A percentile compares a stretch with the other conserved stretches of the same genome.
phyloP scores from a whole-genome alignment of 1,284 basidiomycete genomes.

The Tilletiopsis washingtonensis region DNA sequence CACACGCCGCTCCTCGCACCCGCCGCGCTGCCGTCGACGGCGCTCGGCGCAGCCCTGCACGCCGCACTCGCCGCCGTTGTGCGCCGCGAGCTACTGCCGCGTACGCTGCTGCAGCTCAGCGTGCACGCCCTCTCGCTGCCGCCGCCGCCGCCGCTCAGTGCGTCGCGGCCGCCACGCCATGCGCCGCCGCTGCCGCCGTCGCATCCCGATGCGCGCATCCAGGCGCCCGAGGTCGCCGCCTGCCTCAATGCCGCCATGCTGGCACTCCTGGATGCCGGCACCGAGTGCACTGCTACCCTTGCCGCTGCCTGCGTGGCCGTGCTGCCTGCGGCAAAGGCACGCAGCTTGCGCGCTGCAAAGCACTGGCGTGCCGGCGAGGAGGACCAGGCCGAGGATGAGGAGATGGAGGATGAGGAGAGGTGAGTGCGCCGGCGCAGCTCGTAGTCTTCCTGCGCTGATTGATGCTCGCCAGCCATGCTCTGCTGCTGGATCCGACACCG shows the following conservation, averaged over 20 bases:
- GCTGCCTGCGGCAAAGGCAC: constrained; percentile 48
- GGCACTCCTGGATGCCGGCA: constrained; percentile 50
- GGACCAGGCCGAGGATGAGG: constrained; percentile 10
- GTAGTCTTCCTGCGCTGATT: background rate
- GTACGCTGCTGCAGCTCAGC: background rate
- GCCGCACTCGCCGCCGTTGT: background rate
- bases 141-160: constrained; percentile 13
- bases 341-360: constrained; percentile 17
- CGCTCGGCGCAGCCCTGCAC: background rate
- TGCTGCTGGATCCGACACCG: constrained; percentile 33
- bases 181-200: constrained; percentile 18
- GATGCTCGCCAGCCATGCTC: constrained; percentile 11
- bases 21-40: background rate
- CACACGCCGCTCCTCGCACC: background rate
- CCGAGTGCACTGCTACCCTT: constrained; percentile 50
- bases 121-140: background rate
- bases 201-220: constrained; percentile 36
- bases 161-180: too few species aligned
- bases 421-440: background rate
- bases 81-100: background rate
- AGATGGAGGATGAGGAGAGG: constrained; percentile 10
- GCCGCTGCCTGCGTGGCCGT: constrained; percentile 50
- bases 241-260: constrained; percentile 55
- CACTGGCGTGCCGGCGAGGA: constrained; percentile 7
- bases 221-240: constrained; percentile 48